Percentiles rank a stretch among this genome's conserved stretches.
Evolutionary conservation across 768 basidiomycete species (phyloP).

Genomic region (Tulasnella calospora): DNA sequence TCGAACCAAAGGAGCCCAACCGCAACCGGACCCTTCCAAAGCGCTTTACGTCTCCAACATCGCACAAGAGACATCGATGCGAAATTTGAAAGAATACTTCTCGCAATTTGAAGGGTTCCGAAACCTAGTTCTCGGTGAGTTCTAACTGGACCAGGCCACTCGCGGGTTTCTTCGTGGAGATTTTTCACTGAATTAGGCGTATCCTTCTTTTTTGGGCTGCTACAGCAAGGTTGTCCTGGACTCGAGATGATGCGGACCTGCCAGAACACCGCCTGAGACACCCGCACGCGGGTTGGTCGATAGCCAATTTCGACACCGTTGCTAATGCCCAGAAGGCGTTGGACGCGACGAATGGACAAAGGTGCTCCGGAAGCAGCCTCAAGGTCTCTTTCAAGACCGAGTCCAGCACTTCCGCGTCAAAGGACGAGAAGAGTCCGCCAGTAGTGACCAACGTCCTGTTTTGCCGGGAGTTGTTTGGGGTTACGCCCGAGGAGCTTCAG

Average conservation of each 20-base stretch:
- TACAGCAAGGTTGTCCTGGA: background rate
- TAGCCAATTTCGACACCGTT: background rate
- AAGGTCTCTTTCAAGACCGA: background rate
- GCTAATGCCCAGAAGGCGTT: background rate
- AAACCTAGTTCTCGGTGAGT: background rate
- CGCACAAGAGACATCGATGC: background rate
- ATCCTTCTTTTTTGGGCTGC: background rate
- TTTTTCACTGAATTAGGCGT: too few species aligned
- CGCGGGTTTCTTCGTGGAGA: too few species aligned
- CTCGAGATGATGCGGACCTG: background rate
- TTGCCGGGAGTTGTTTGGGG: background rate
- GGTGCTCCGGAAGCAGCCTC: background rate
- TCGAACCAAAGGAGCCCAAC: too few species aligned
- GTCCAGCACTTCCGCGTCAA: background rate
- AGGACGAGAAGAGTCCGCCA: background rate
- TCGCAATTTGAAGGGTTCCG: background rate
- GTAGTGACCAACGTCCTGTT: constrained; percentile 11
- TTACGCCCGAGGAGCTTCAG: background rate
- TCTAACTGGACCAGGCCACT: background rate
- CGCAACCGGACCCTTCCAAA: background rate
- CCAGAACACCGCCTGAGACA: background rate
- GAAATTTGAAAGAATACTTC: background rate
- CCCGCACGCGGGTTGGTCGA: background rate
- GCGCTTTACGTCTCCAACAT: background rate
- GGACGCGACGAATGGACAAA: background rate